Base-by-base conservation (phyloP, 345 rosid genomes). In the Moringa oleifera region DNA sequence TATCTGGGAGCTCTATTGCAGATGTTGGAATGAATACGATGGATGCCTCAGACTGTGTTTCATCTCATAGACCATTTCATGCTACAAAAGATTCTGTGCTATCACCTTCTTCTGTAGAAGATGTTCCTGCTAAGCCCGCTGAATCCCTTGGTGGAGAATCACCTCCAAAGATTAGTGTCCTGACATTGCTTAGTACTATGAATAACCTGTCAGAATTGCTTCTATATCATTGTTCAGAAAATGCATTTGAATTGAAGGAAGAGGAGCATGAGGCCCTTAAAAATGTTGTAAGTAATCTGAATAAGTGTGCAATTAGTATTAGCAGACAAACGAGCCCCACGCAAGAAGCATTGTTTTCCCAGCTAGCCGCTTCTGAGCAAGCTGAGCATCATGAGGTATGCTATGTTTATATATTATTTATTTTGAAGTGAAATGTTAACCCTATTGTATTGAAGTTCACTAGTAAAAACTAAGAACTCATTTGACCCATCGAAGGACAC, bases 151-250 rank as follows among this genome's bases (percentile, higher is more conserved):
- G 55, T 24, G 69, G 67, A 60, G 67, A 66, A 45, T 51, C 71
- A 53, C 57, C 60, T 20, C 68, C 79, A 20, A 74, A 68, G 70
- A 61, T 64, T 22, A 61, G 74, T 74, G 72, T 73, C 41, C 71
- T 33, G 15, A 56, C 64, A 18, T 69, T 88, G 54, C 72, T 87
- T 70, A 70, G 73, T 65, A 75, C 91, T 41, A 68, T 86, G 85
- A 81, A 71, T 70, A 79, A 77, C 69, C 73, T 93, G 57, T 88
- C 98, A 63, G 90, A 87, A 73, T 61, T 86, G 76, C 88, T 93
- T 68, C 76, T 80, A 49, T 69, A 60, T 78, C 79, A 85, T 56
- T 84, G 84, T 75, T 85, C 80, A 45, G 77, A 67, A 62, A 80
- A 78, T 59, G 62, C 75, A 16, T 80, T 75, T 69, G 72, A 72